Base-by-base conservation (phyloP, 2,329 filamentous ascomycete species). In the Aspergillus neotritici region DNA sequence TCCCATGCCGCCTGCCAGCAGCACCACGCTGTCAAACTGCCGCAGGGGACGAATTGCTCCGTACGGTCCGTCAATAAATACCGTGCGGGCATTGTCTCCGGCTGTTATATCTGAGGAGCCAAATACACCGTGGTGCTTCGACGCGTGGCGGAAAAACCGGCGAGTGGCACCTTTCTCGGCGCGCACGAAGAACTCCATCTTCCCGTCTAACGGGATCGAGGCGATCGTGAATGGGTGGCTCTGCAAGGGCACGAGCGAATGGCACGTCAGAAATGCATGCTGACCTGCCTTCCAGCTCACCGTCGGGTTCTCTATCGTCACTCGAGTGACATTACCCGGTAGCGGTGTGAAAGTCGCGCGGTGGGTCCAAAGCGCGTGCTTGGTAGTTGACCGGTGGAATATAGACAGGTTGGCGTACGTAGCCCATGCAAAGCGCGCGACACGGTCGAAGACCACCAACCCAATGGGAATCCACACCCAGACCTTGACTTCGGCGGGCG, bases 151-250 rank as follows among this genome's bases (percentile, higher is more conserved):
- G 56, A 75, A 74, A 44, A 81, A 69, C 5, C 67, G 69, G 37
- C 60, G 68, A 1, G 77, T 80, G 9, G 69, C 74, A 10, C 77
- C 78, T 29, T 65, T 70, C 51, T 79, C 69, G 1, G 76, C 69
- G 44, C 77, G 75, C 8, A 81, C 67, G 4, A 78, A 57, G 47
- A 82, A 79, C 40, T 79, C 76, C 58, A 82, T 68, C 43, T 70
- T 73, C 1, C 70, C 68, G 52, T 81, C 78, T 31, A 68, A 66
- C 0, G 77, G 75, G 10, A 81, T 68, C 1, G 76, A 78, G 3
- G 76, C 66, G 45, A 84, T 79, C 1, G 79, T 83, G 54, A 84
- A 84, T 0, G 81, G 82, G 50, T 85, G 81, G 16, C 74, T 76
- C 53, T 83, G 78, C 2, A 84, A 61, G 1, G 78, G 79, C 13